These are phyloP conservation scores for Mesotaenium endlicherianum DNA, from an alignment of 139 green algal genomes.

Conservation along the genomic window DNA sequence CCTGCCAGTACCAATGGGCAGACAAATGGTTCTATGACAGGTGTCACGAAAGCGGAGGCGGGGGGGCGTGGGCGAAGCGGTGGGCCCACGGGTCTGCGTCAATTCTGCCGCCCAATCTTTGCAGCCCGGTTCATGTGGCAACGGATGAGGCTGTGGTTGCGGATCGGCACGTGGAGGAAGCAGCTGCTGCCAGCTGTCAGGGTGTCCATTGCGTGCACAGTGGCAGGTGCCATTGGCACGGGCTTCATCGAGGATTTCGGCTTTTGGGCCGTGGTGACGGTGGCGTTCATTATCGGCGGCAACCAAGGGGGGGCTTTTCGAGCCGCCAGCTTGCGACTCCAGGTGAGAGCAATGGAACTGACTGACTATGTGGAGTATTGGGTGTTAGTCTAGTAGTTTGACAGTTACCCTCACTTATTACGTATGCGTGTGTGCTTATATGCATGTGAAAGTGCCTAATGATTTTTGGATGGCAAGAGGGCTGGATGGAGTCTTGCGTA, in stretches of 20 bases:
- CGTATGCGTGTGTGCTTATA: too few relatives aligned
- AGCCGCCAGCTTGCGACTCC: not conserved
- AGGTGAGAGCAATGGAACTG: not conserved
- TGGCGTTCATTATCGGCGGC: constrained; percentile 6
- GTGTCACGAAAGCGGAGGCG: not conserved
- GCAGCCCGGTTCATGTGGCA: not conserved
- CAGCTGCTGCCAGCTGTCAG: not conserved
- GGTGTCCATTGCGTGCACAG: not conserved
- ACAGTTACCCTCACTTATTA: too few relatives aligned
- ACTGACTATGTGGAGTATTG: too few relatives aligned
- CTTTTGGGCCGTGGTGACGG: not conserved
- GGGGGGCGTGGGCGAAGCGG: not conserved
- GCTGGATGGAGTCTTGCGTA: too few relatives aligned
- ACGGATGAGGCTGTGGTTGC: not conserved
- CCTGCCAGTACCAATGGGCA: not conserved
- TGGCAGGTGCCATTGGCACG: not conserved
- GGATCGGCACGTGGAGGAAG: too few relatives aligned
- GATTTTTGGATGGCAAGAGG: too few relatives aligned
- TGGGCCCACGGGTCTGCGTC: not conserved
- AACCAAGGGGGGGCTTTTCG: constrained; percentile 2
- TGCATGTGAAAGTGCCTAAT: too few relatives aligned
- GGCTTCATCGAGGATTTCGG: not conserved
- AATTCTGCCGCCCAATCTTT: not conserved
- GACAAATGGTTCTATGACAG: not conserved
- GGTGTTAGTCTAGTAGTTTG: too few relatives aligned